phyloP scores from a whole-genome alignment of 257 asterid genomes.

The Datura wrightii region DNA sequence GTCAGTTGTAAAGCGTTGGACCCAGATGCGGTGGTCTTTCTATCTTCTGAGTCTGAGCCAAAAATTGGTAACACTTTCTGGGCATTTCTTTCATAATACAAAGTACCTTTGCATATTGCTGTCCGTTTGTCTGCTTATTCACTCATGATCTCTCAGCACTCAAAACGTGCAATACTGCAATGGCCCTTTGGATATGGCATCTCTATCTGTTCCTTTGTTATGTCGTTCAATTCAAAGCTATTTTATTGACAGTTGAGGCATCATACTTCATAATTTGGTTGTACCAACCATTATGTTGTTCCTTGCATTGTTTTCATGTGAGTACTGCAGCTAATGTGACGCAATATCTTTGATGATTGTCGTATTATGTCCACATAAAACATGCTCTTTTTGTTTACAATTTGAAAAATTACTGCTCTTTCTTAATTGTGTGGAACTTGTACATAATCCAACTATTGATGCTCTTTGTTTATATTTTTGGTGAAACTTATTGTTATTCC shows the following conservation, averaged over 20 bases:
- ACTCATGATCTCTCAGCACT: not conserved
- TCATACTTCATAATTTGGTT: conserved; percentile 3
- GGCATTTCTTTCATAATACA: not conserved
- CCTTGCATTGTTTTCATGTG: not conserved
- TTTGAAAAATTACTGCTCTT: not conserved
- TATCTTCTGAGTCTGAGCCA: conserved; percentile 56
- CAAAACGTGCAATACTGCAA: not conserved
- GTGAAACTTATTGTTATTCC: conserved; percentile 5
- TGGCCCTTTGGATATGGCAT: not conserved
- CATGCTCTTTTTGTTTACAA: not conserved
- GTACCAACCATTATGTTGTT: not conserved
- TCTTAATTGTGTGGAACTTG: not conserved
- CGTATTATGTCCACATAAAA: not conserved
- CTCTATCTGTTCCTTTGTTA: not conserved
- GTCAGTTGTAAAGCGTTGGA: conserved; percentile 54
- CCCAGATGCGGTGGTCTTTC: conserved; percentile 57
- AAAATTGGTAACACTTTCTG: conserved; percentile 54
- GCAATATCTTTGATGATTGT: not conserved
- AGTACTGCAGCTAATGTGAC: not conserved
- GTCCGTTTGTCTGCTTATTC: not conserved
- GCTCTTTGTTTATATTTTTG: not conserved
- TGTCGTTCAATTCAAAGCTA: not conserved
- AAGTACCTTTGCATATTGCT: not conserved
- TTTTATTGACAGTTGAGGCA: not conserved
- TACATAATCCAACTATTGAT: not conserved